Conservation (phyloP, 2,329 filamentous ascomycete genomes). For the Sarocladium brachiariae region DNA sequence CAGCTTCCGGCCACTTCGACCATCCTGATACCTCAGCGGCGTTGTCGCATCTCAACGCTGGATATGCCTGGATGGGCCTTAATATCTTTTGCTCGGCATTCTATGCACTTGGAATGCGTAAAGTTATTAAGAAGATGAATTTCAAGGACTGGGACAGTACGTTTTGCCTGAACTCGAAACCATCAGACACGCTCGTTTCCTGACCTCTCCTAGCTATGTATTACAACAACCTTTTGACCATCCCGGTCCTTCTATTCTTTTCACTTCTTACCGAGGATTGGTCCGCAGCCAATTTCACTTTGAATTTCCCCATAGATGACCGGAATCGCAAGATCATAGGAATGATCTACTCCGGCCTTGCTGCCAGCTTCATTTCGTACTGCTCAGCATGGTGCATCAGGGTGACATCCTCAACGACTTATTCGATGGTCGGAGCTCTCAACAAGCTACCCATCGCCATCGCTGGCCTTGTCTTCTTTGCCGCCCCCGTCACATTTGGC, state of each 20-base stretch:
- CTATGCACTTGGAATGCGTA: slow-evolving; percentile 82
- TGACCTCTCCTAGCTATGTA: slow-evolving; percentile 73
- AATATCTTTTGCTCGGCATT: slow-evolving; percentile 86
- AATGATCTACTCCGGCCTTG: slow-evolving; percentile 84
- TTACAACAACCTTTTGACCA: slow-evolving; percentile 93
- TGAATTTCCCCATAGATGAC: slow-evolving; percentile 71
- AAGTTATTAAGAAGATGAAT: slow-evolving; percentile 95
- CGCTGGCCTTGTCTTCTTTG: slow-evolving; percentile 82
- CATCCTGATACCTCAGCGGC: slow-evolving; percentile 17
- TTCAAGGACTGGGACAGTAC: slow-evolving; percentile 96
- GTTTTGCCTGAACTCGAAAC: slow-evolving; percentile 27
- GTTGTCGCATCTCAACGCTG: slow-evolving; percentile 76
- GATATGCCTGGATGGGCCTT: slow-evolving; percentile 89
- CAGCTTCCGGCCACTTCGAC: slow-evolving; percentile 60
- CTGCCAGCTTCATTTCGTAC: slow-evolving; percentile 89
- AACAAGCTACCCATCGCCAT: slow-evolving; percentile 91
- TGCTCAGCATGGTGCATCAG: slow-evolving; percentile 93
- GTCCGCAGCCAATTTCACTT: slow-evolving; percentile 68
- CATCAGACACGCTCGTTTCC: slow-evolving; percentile 15
- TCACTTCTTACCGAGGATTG: slow-evolving; percentile 81
- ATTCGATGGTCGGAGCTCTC: slow-evolving; percentile 89
- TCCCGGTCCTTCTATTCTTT: slow-evolving; percentile 73
- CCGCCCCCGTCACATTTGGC: slow-evolving; percentile 79
- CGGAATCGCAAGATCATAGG: slow-evolving; percentile 70
- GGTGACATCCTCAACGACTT: slow-evolving; percentile 89